Conservation (phyloP, 768 basidiomycete genomes). For the Pholiota molesta region DNA sequence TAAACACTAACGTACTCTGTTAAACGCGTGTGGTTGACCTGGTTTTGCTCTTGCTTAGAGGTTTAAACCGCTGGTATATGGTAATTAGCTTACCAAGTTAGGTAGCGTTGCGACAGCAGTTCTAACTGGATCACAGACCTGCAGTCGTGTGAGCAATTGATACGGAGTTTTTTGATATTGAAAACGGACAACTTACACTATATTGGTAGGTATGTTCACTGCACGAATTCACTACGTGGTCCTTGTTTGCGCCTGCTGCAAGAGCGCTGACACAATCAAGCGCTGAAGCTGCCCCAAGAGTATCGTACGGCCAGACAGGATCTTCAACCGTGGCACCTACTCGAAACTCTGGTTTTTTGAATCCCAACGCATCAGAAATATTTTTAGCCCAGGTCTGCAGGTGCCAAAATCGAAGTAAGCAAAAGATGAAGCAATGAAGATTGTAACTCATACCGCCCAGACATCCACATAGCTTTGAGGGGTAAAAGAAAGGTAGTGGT, state of each 20-base stretch:
- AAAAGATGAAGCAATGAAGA: not conserved
- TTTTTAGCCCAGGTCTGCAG: slow-evolving; percentile 51
- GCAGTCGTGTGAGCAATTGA: not conserved
- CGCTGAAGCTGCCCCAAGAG: slow-evolving; percentile 42
- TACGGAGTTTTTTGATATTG: not conserved
- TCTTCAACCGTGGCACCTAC: slow-evolving; percentile 53
- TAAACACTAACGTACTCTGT: slow-evolving; percentile 37
- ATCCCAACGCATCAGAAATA: slow-evolving; percentile 41
- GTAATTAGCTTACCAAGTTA: slow-evolving; percentile 40
- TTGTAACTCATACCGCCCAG: slow-evolving; percentile 40
- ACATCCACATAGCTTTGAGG: slow-evolving; percentile 45
- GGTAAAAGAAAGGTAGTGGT: slow-evolving; percentile 48
- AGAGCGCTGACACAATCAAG: slow-evolving; percentile 54
- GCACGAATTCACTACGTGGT: slow-evolving; percentile 45
- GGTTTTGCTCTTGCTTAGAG: not conserved
- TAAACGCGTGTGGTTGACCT: slow-evolving; percentile 58
- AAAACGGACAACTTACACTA: slow-evolving; percentile 36
- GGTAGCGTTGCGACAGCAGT: slow-evolving; percentile 49
- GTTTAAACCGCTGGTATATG: not conserved
- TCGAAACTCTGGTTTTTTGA: slow-evolving; percentile 46
- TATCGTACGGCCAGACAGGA: slow-evolving; percentile 53
- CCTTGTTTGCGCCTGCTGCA: slow-evolving; percentile 46
- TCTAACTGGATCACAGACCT: slow-evolving; percentile 46
- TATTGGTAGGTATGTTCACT: slow-evolving; percentile 61
- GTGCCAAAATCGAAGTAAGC: not conserved